These are phyloP conservation scores for Monosporascus sp. DNA, from an alignment of 2,329 filamentous ascomycete genomes.

Conservation along the genomic window DNA sequence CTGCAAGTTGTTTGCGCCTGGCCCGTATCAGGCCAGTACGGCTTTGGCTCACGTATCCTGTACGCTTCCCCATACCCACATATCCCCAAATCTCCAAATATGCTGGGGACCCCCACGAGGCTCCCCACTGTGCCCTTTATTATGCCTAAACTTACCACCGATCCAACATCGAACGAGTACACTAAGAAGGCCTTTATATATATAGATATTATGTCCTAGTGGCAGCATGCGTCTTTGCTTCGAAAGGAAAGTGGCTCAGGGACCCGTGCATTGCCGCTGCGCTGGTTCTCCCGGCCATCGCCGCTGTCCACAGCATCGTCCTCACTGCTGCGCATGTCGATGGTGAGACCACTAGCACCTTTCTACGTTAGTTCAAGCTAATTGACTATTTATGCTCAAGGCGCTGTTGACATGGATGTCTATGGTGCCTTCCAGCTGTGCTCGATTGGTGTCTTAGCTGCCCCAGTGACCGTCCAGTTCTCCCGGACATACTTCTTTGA, in stretches of 20 bases:
- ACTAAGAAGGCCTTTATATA: constrained; percentile 1
- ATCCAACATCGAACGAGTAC: not conserved
- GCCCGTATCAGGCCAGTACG: constrained; percentile 38
- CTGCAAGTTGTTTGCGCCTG: constrained; percentile 36
- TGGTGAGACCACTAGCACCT: constrained; percentile 34
- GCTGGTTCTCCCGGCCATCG: constrained; percentile 57
- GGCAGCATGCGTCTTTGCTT: constrained; percentile 56
- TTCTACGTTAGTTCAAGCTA: not conserved
- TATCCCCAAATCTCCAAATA: not conserved
- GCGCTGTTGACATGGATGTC: constrained; percentile 62
- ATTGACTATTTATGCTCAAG: constrained; percentile 30
- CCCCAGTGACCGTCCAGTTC: constrained; percentile 55
- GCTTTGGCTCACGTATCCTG: constrained; percentile 34
- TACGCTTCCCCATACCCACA: constrained; percentile 19
- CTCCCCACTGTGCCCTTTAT: not conserved
- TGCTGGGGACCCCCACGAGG: not conserved
- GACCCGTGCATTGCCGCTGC: constrained; percentile 60
- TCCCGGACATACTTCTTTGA: constrained; percentile 61
- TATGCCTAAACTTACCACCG: not conserved
- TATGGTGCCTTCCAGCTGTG: constrained; percentile 65
- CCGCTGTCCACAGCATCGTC: constrained; percentile 59
- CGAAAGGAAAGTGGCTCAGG: constrained; percentile 56
- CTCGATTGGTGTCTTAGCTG: constrained; percentile 59
- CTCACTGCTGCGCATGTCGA: constrained; percentile 54
- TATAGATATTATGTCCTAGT: constrained; percentile 58